Evolutionary conservation across 805 yeast species (phyloP).

Genomic region (Metschnikowia koreensis): DNA sequence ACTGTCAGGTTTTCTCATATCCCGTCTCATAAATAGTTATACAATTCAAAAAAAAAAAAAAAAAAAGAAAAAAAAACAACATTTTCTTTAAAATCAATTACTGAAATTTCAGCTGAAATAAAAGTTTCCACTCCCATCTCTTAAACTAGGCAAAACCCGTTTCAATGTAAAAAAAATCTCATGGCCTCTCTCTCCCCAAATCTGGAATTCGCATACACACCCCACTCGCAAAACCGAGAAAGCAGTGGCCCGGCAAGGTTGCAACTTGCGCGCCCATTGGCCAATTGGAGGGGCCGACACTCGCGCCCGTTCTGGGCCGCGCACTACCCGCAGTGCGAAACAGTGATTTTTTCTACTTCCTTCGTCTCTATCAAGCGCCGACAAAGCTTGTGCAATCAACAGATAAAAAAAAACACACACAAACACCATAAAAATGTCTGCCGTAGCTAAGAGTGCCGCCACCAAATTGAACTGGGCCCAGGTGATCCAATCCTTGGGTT

Average conservation of each 20-base stretch:
- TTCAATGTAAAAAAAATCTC: too few relatives aligned
- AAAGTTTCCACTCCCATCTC: background rate
- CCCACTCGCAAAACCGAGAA: background rate
- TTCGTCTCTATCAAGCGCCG: slow-evolving; percentile 2
- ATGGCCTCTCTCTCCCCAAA: background rate
- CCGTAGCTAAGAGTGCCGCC: slow-evolving; percentile 60
- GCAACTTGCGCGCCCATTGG: slow-evolving; percentile 9
- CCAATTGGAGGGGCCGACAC: slow-evolving; percentile 13
- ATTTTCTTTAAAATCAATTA: too few relatives aligned
- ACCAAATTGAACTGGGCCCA: slow-evolving; percentile 94
- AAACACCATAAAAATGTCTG: slow-evolving; percentile 20
- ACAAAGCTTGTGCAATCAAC: background rate
- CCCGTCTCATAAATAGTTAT: too few relatives aligned
- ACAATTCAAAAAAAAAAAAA: too few relatives aligned
- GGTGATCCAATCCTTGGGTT: slow-evolving; percentile 81
- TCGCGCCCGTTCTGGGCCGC: slow-evolving; percentile 4
- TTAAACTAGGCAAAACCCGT: background rate
- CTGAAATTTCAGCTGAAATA: too few relatives aligned
- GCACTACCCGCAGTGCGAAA: slow-evolving; percentile 13
- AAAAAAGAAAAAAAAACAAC: too few relatives aligned
- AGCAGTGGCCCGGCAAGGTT: background rate
- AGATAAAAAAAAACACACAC: background rate
- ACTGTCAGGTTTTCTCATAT: too few relatives aligned
- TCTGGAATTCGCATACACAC: background rate
- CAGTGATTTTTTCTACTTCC: background rate